Evolutionary conservation across 2,329 filamentous ascomycete genomes (phyloP).

Genomic region (Venturia aucupariae): DNA sequence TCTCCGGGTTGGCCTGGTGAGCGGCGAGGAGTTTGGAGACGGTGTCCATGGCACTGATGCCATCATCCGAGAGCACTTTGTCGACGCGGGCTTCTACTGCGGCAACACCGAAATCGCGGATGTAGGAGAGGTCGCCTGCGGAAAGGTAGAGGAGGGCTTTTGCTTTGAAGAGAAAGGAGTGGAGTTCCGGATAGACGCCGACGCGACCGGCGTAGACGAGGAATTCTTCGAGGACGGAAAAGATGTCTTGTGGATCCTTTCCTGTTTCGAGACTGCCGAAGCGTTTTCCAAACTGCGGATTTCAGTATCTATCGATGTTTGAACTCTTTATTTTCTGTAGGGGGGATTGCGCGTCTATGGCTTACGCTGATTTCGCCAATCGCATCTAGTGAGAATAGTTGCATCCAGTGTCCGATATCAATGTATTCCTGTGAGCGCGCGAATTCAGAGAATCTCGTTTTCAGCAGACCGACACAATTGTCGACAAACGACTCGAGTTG

Average conservation of each 20-base stretch:
- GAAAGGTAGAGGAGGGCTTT: conserved; percentile 21
- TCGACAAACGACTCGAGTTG: conserved; percentile 43
- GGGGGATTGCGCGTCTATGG: background rate
- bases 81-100: conserved; percentile 19
- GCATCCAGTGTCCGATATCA: conserved; percentile 36
- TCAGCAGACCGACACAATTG: conserved; percentile 36
- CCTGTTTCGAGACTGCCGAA: conserved; percentile 41
- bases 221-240: conserved; percentile 28
- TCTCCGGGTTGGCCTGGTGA: conserved; percentile 34
- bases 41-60: conserved; percentile 25
- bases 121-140: background rate
- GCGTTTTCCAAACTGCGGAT: conserved; percentile 20
- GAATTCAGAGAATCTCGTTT: conserved; percentile 30
- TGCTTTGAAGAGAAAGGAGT: conserved; percentile 27
- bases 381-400: conserved; percentile 43
- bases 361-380: conserved; percentile 40
- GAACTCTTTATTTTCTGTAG: too few relatives aligned
- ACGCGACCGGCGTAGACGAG: conserved; percentile 23
- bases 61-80: background rate
- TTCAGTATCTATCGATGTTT: too few relatives aligned
- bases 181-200: conserved; percentile 35
- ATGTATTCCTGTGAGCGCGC: conserved; percentile 24
- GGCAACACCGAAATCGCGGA: background rate
- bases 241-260: conserved; percentile 36
- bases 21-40: conserved; percentile 35